Conservation (phyloP, 306 rosid species). For the Acacia acuminata region DNA sequence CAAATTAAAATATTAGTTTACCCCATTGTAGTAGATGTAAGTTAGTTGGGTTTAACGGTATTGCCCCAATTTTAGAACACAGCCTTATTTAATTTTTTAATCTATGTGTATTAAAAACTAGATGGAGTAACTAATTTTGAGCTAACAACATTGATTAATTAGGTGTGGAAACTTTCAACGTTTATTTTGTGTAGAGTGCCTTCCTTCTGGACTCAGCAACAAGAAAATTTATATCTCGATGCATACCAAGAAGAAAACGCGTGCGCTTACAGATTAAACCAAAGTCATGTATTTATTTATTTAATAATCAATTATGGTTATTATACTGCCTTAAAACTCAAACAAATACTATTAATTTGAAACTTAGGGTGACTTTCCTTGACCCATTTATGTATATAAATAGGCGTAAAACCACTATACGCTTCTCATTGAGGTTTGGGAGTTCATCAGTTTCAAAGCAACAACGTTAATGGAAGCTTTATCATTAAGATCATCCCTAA, state of each 20-base stretch:
- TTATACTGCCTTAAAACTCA: neutral
- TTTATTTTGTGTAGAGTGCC: neutral
- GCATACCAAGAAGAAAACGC: neutral
- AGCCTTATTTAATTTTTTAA: too few species aligned
- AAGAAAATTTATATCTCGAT: neutral
- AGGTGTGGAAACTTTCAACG: neutral
- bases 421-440: neutral
- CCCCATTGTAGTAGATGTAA: too few species aligned
- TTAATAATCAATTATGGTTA: neutral
- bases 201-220: neutral
- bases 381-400: neutral
- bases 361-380: neutral
- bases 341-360: neutral
- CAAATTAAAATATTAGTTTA: too few species aligned
- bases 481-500: conserved; percentile 26
- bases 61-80: too few species aligned
- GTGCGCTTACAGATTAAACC: neutral
- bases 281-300: neutral
- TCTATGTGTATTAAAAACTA: too few species aligned
- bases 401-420: neutral
- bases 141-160: neutral
- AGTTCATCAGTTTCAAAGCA: neutral
- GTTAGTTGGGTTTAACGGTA: too few species aligned
- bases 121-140: neutral
- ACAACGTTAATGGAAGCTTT: conserved; percentile 39